Percentiles rank a stretch among this genome's conserved stretches.
Conservation (phyloP, 768 basidiomycete genomes). For the Boletus rufocinnamomeus region DNA sequence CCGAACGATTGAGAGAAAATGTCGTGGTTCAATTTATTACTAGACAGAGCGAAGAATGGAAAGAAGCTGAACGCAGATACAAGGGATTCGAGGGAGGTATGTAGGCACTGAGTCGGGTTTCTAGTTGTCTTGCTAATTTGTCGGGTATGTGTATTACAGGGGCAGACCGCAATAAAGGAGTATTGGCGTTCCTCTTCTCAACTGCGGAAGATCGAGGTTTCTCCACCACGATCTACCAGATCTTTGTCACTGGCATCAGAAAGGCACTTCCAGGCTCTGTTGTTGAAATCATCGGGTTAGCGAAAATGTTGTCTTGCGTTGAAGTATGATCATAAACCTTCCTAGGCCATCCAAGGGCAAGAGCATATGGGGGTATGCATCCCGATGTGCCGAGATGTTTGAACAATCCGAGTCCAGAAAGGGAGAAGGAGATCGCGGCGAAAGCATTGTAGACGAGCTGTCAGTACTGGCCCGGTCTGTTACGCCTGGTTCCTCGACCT, state of each 20-base stretch:
- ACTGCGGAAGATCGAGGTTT: conserved; percentile 21
- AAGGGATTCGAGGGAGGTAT: conserved; percentile 30
- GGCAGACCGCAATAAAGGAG: background rate
- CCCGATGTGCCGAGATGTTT: conserved; percentile 16
- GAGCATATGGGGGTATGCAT: conserved; percentile 18
- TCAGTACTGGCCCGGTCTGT: conserved; percentile 11
- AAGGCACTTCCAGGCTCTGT: background rate
- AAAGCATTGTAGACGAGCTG: background rate
- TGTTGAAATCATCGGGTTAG: conserved; percentile 21
- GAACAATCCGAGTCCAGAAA: conserved; percentile 8
- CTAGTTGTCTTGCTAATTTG: background rate
- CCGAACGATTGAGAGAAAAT: conserved; percentile 11
- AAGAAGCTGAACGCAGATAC: conserved; percentile 7
- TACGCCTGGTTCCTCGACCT: conserved; percentile 22
- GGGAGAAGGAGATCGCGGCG: background rate
- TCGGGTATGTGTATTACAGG: conserved; percentile 18
- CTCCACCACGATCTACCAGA: conserved; percentile 25
- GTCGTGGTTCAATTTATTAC: conserved; percentile 27
- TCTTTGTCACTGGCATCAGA: conserved; percentile 16
- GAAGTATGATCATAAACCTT: background rate
- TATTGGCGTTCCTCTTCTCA: conserved; percentile 28
- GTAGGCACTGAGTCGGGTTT: conserved; percentile 3
- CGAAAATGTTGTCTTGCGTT: background rate
- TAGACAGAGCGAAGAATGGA: conserved; percentile 5
- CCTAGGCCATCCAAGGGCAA: conserved; percentile 20